Evolutionary conservation across 2,329 filamentous ascomycete species (phyloP), one percentile per base, ranked within the genome.

Genomic region (Colletotrichum brevisporum): DNA sequence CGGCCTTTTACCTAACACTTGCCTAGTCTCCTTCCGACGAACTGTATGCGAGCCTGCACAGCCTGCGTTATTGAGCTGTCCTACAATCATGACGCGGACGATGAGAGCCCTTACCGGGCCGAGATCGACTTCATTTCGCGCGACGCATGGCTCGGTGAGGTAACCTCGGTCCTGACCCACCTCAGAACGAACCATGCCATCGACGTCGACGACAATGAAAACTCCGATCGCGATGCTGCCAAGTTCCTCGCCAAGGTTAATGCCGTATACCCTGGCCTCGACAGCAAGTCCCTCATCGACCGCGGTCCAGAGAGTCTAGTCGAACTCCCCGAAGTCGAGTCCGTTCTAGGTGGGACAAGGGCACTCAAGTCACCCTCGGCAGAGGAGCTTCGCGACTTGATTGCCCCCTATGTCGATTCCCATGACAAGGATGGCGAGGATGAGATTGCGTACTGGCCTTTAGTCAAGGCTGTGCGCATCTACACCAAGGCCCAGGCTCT

Each of bases 21-120:
- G 3, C 10, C 0, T 2, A 82, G 82, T 83, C 70, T 83, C 5
- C 68, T 82, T 1, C 81, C 78, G 0, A 82, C 80, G 0, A 81
- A 75, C 61, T 88, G 88, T 73, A 87, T 90, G 83, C 79, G 86
- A 31, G 89, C 89, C 0, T 91, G 88, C 67, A 91, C 89, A 0
- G 88, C 89, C 0, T 86, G 88, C 0, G 84, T 89, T 0, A 91
- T 88, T 0, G 88, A 91, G 72, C 81, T 91, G 1, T 85, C 84
- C 0, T 90, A 83, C 77, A 91, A 91, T 59, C n/a, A 83, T 24
- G 83, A 79, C 10, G 73, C 80, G 0, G 75, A 83, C 6, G 76
- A 80, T 0, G 43, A 67, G 1, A 54, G 73, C 26, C 69, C 54
- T 0, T 91, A 90, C 71, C 78, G 79, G 2, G 89, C 86, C 0